phyloP scores from a whole-genome alignment of 352 stramenopile species.

The Pythium folliculosum region DNA sequence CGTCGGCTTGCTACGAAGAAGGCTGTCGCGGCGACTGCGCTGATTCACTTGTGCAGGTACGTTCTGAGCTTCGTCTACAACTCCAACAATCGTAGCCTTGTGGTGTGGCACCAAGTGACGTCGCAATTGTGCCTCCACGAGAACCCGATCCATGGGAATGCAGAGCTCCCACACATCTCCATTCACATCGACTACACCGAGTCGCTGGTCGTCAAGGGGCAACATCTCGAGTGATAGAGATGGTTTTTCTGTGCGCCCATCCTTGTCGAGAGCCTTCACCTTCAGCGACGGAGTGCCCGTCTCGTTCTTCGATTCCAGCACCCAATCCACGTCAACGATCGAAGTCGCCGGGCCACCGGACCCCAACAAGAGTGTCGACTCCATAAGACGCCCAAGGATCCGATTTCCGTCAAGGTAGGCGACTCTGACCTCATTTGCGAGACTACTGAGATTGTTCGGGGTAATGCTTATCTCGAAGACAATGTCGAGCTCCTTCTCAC shows the following conservation, averaged over 20 bases:
- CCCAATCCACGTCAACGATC: constrained; percentile 19
- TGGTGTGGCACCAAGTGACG: constrained; percentile 40
- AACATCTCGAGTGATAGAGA: constrained; percentile 41
- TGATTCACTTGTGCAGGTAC: constrained; percentile 11
- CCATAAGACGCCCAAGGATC: constrained; percentile 33
- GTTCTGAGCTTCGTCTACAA: neutral
- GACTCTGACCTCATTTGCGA: constrained; percentile 35
- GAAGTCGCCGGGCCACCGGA: neutral
- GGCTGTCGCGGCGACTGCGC: constrained; percentile 17
- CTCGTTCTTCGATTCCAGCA: constrained; percentile 17
- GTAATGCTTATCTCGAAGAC: constrained; percentile 45
- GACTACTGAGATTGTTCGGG: constrained; percentile 42
- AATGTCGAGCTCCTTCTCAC: constrained; percentile 27
- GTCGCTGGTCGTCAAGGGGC: constrained; percentile 47
- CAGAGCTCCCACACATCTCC: constrained; percentile 43
- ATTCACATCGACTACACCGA: constrained; percentile 39
- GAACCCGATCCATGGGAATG: constrained; percentile 42
- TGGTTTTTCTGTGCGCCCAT: constrained; percentile 30
- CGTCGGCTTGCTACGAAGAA: constrained; percentile 23
- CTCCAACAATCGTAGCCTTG: constrained; percentile 30
- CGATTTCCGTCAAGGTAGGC: constrained; percentile 36
- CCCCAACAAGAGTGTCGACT: constrained; percentile 15
- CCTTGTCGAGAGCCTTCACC: constrained; percentile 35
- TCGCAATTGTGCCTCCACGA: constrained; percentile 49
- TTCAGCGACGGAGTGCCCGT: constrained; percentile 14